Evolutionary conservation across 2,329 filamentous ascomycete genomes (phyloP), one percentile per base, ranked within the genome.

Genomic region (Claviceps lovelessii): DNA sequence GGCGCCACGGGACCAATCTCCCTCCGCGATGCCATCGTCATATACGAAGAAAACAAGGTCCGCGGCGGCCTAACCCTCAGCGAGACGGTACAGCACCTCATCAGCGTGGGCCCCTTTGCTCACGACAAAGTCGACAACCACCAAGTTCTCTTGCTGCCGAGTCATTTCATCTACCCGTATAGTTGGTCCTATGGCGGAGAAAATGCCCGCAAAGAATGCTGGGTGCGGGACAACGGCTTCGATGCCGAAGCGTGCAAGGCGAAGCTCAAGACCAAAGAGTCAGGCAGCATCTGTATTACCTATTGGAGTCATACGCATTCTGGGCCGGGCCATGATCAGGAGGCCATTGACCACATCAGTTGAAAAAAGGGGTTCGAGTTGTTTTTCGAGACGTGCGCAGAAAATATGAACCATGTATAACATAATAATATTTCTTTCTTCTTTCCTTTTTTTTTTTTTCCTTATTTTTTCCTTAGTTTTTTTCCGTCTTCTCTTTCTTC

Each of bases 251-350:
- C 46, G 35, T 65, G 62, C 52, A 63, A 64, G 47, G 44, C 56
- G 41, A 53, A 33, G 13, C 54, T 65, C 19, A 46, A 58, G 10
- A 56, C 59, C 8, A 39, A 60, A 13, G 48, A 56, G 29, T 61
- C 59, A 33, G 58, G 58, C 11, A 65, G 62, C 33, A 59, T 64
- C 11, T 55, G 58, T 5, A 60, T 65, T 17, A 64, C 62, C 8
- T 65, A 64, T 48, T 64, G 62, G 62, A 65, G 63, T 48, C 61
- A 65, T 42, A 63, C 61, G 5, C 61, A 63, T 39, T 29, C 46
- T 31, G 50, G 50, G 2, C 17, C 39, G 3, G 56, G 56, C 2
- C 56, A 55, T 17, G 13, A 31, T 17, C 19, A 55, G 31, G 50
- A 28, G 2, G 48, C 42, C 13, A 51, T 57, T 3, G 5, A 37